phyloP scores from a whole-genome alignment of 2,329 filamentous ascomycete genomes.

The Dichotomopilus funicola region DNA sequence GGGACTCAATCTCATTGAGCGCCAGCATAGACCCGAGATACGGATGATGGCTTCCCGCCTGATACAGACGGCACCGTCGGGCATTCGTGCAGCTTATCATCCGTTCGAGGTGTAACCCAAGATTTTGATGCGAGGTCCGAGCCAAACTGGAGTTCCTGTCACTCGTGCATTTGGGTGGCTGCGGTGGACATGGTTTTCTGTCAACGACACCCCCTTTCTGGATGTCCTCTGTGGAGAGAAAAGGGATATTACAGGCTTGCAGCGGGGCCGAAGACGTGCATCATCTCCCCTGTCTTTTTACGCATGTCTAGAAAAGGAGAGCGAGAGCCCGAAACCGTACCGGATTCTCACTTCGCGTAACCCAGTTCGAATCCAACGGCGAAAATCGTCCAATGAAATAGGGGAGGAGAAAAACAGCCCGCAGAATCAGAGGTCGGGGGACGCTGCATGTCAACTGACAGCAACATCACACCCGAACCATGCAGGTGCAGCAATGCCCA shows the following conservation, averaged over 20 bases:
- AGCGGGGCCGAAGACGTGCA: background rate
- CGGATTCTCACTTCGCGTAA: background rate
- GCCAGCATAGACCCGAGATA: background rate
- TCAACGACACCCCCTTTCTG: background rate
- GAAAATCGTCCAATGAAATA: background rate
- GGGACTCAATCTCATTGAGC: background rate
- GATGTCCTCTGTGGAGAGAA: background rate
- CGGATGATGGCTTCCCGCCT: background rate
- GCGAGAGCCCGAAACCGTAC: background rate
- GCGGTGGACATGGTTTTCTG: too few species aligned
- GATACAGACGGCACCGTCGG: background rate
- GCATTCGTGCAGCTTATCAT: conserved; percentile 4
- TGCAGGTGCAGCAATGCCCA: conserved; percentile 1
- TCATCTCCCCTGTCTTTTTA: background rate
- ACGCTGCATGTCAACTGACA: background rate
- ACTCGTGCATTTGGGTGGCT: too few species aligned
- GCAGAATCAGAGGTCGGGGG: conserved; percentile 7
- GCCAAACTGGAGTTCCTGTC: background rate
- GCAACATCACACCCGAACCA: background rate
- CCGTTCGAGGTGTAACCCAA: conserved; percentile 1
- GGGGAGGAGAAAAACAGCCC: background rate
- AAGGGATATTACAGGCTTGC: background rate
- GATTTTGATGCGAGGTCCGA: background rate
- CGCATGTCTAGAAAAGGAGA: background rate
- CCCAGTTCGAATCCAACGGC: background rate